These are phyloP conservation scores for Metschnikowia picachoensis DNA, from an alignment of 805 yeast species.

Conservation along the genomic window DNA sequence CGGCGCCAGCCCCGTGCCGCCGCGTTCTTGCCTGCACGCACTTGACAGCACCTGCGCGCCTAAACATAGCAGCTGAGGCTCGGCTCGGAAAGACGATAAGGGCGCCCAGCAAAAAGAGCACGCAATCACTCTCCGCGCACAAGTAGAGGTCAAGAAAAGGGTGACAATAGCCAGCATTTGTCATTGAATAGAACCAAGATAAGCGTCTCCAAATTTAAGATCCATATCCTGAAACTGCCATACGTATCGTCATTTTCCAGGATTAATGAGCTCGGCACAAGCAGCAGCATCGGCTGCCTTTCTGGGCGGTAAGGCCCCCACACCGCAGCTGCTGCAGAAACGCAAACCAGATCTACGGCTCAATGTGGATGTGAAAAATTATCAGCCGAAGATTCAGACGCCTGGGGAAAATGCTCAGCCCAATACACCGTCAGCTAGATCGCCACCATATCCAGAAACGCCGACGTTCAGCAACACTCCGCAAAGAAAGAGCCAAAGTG, in stretches of 20 bases:
- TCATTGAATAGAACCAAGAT: no score
- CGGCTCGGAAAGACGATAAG: not conserved
- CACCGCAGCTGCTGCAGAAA: not conserved
- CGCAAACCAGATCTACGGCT: slow-evolving; percentile 8
- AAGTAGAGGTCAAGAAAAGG: no score
- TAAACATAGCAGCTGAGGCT: not conserved
- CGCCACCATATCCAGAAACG: not conserved
- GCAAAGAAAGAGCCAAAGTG: not conserved
- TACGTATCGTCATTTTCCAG: no score
- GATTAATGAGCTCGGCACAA: slow-evolving; percentile 26
- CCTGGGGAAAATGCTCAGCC: not conserved
- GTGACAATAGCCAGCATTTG: no score
- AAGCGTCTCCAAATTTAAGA: no score
- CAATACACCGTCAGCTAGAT: not conserved
- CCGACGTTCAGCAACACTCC: not conserved
- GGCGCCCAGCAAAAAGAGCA: no score
- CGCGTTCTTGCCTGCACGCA: not conserved
- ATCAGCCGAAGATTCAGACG: not conserved
- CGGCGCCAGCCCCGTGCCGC: no score
- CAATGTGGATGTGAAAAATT: not conserved
- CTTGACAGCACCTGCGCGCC: not conserved
- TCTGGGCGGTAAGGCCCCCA: slow-evolving; percentile 19
- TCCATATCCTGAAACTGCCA: no score
- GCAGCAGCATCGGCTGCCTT: slow-evolving; percentile 46
- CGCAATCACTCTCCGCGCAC: no score